Conservation (phyloP, 257 asterid species). For the Primulina tabacum region DNA sequence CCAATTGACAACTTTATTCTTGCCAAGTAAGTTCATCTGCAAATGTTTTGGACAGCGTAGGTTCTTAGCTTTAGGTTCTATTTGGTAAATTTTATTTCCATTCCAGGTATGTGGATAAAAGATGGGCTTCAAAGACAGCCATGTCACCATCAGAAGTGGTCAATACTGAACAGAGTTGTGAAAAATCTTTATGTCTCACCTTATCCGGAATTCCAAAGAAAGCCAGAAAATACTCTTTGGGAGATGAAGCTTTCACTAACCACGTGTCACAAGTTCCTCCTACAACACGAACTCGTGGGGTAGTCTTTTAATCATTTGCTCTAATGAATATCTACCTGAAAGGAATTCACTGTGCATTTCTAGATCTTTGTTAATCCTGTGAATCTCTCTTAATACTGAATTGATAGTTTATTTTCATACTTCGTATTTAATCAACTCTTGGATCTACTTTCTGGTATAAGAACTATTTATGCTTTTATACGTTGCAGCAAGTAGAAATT, state of each 20-base stretch:
- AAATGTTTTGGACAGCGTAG: background rate
- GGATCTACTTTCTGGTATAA: background rate
- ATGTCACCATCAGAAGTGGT: slow-evolving; percentile 37
- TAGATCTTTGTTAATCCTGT: background rate
- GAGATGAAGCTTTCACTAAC: slow-evolving; percentile 56
- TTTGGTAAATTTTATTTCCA: background rate
- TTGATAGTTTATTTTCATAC: background rate
- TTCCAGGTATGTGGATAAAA: slow-evolving; percentile 66
- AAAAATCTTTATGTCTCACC: slow-evolving; percentile 22
- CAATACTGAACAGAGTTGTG: slow-evolving; percentile 19
- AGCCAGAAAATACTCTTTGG: slow-evolving; percentile 88
- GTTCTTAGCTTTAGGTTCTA: background rate
- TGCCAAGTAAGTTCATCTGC: slow-evolving; percentile 49
- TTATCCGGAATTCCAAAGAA: slow-evolving; percentile 63
- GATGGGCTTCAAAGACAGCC: slow-evolving; percentile 59
- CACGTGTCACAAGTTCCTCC: slow-evolving; percentile 36
- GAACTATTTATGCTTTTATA: background rate
- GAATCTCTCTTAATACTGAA: background rate
- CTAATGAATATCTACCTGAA: background rate
- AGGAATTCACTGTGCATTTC: background rate
- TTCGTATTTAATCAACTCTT: background rate
- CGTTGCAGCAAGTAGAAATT: background rate
- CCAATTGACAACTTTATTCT: slow-evolving; percentile 57
- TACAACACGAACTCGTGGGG: slow-evolving; percentile 59
- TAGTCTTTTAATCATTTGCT: slow-evolving; percentile 24